Evolutionary conservation across 2,329 filamentous ascomycete genomes (phyloP).

Genomic region (Leptographium lundbergii): DNA sequence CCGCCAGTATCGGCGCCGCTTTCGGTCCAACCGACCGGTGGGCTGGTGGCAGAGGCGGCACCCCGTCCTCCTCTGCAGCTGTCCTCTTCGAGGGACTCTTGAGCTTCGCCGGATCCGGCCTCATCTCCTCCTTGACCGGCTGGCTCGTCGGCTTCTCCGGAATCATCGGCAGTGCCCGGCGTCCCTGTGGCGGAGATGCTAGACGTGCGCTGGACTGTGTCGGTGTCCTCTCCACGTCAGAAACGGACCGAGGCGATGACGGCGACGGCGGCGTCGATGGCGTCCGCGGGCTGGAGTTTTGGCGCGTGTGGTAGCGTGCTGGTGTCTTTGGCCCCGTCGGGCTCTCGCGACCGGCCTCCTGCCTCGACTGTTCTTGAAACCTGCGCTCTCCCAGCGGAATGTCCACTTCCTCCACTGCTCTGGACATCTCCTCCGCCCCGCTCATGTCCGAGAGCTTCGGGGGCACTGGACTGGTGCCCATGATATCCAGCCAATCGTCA

Average conservation of each 20-base stretch:
- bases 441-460: slow-evolving; percentile 6
- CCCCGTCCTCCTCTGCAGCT: not conserved
- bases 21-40: slow-evolving; percentile 33
- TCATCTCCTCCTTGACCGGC: slow-evolving; percentile 24
- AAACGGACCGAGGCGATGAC: not conserved
- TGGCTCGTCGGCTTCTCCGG: slow-evolving; percentile 13
- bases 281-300: slow-evolving; percentile 1
- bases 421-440: not conserved
- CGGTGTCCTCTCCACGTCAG: not conserved
- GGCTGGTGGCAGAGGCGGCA: slow-evolving; percentile 38
- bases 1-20: slow-evolving; percentile 26
- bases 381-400: slow-evolving; percentile 27
- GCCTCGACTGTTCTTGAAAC: slow-evolving; percentile 8
- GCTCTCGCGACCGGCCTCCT: not conserved
- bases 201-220: not conserved
- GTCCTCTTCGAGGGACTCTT: slow-evolving; percentile 14
- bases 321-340: slow-evolving; percentile 9
- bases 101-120: slow-evolving; percentile 24
- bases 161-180: not conserved
- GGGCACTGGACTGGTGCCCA: slow-evolving; percentile 41
- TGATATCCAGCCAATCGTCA: slow-evolving; percentile 76
- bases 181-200: not conserved
- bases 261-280: not conserved
- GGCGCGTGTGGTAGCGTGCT: slow-evolving; percentile 18
- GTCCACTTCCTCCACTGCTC: slow-evolving; percentile 12